Percentiles rank a stretch among this genome's conserved stretches.
Conservation (phyloP, 2,329 filamentous ascomycete genomes). For the Diplodia sapinea region DNA sequence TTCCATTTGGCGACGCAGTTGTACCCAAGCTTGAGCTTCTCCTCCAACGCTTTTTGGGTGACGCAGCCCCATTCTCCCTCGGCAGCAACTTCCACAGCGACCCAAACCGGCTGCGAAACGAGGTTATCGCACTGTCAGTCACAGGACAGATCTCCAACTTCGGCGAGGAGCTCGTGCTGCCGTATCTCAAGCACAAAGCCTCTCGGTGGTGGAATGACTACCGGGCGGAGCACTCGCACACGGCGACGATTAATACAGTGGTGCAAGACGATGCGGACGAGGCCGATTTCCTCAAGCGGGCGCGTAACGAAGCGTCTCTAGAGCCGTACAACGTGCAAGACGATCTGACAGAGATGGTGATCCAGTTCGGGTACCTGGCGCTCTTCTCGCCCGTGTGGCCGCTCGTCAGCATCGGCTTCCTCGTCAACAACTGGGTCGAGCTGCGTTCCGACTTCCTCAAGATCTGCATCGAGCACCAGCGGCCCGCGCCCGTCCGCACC, state of each 20-base stretch:
- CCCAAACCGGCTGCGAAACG: slow-evolving; percentile 41
- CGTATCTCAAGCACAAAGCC: slow-evolving; percentile 40
- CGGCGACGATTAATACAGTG: slow-evolving; percentile 10
- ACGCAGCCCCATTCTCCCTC: slow-evolving; percentile 28
- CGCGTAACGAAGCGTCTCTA: slow-evolving; percentile 41
- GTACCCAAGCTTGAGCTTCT: slow-evolving; percentile 36
- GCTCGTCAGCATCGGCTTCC: slow-evolving; percentile 44
- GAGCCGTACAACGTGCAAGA: slow-evolving; percentile 45
- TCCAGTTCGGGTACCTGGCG: slow-evolving; percentile 45
- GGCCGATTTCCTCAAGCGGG: slow-evolving; percentile 40
- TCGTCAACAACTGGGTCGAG: slow-evolving; percentile 47
- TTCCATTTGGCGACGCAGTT: slow-evolving; percentile 40
- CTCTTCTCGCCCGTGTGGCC: slow-evolving; percentile 46
- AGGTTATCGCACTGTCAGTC: slow-evolving; percentile 44
- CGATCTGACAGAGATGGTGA: slow-evolving; percentile 45
- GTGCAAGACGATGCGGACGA: slow-evolving; percentile 41
- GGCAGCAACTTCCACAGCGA: slow-evolving; percentile 38
- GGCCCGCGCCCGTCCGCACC: slow-evolving; percentile 39
- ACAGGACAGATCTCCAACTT: slow-evolving; percentile 43
- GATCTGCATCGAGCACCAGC: slow-evolving; percentile 43
- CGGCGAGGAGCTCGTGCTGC: slow-evolving; percentile 41
- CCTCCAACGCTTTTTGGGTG: slow-evolving; percentile 10
- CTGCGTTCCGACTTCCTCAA: slow-evolving; percentile 45
- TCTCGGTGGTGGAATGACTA: slow-evolving; percentile 43
- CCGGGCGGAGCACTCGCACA: slow-evolving; percentile 31